Evolutionary conservation across 176 grass and related monocot species (phyloP), one percentile per base, ranked within the genome.

Genomic region (bread wheat (Triticum aestivum)): DNA sequence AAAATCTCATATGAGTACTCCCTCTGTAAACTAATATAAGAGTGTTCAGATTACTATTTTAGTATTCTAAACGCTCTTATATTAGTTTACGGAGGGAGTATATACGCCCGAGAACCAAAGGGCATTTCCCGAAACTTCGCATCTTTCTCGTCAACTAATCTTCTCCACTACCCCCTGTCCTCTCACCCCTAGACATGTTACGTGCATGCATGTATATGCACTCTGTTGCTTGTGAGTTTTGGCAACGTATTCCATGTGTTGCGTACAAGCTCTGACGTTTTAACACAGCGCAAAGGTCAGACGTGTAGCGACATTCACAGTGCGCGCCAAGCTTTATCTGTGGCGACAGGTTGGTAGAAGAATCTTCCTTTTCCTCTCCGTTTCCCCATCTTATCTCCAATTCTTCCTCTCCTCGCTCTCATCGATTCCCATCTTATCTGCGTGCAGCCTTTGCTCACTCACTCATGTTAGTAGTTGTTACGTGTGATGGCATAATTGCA

Each of bases 341-440:
- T 69, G 88, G 88, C 33, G 47, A 85, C 82, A 89, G 77, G 88
- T 89, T 81, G 88, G 83, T 82, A 79, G 76, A 33, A 21, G 9
- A 10, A 37, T 23, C 23, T 24, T 2, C 33, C 61, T 82, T 82
- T 88, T 47, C 69, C 23, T 65, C 75, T 37, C 23, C 21, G 17
- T 38, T 42, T 33, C 15, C 29, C 11, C 47, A 20, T 78, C 26
- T 58, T 0, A 10, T 72, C 38, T 4, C 20, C 3, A 54, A 7
- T 35, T 62, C 8, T 34, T 44, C 47, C 9, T 33, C 6, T 69
- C 20, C 11, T 29, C 8, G 34, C 35, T 73, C 2, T n/a, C 5
- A 38, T 56, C 14, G 38, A 51, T 37, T 66, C 58, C 59, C 78
- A 56, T 14, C 51, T 5, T 15, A 2, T 54, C 24, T 4, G 61